A percentile compares a stretch with the other conserved stretches of the same genome.
Conservation (phyloP, 2,329 filamentous ascomycete genomes). For the Graphium sp. region DNA sequence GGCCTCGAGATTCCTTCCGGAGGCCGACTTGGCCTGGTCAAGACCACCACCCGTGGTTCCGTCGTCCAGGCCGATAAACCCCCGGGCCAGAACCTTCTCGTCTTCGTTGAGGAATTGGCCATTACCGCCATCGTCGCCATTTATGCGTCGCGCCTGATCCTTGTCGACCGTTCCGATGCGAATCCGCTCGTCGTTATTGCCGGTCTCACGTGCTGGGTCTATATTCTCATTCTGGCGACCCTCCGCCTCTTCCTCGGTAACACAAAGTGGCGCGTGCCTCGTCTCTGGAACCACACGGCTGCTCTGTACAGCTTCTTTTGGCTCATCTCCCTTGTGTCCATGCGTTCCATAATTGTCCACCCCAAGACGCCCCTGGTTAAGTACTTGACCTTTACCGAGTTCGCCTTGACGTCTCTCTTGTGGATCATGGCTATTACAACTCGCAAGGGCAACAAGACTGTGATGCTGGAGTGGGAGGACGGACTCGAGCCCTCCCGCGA, state of each 20-base stretch:
- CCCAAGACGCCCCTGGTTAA: constrained; percentile 46
- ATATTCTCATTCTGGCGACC: constrained; percentile 57
- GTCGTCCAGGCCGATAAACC: constrained; percentile 62
- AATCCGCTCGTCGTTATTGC: constrained; percentile 45
- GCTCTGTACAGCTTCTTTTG: constrained; percentile 70
- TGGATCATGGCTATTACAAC: constrained; percentile 64
- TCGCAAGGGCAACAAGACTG: constrained; percentile 80
- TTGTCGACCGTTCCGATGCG: constrained; percentile 22
- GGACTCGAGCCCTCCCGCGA: constrained; percentile 76
- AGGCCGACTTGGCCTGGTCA: constrained; percentile 38
- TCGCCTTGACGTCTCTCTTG: constrained; percentile 57
- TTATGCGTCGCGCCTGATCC: constrained; percentile 47
- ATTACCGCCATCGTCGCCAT: constrained; percentile 55
- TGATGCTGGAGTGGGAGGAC: constrained; percentile 77
- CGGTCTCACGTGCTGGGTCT: constrained; percentile 62
- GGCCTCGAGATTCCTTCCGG: constrained; percentile 37
- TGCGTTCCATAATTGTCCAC: constrained; percentile 75
- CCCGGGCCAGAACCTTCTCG: constrained; percentile 50
- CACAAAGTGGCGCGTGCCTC: constrained; percentile 49
- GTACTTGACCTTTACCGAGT: constrained; percentile 54
- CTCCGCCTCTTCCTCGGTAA: constrained; percentile 53
- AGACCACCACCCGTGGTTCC: constrained; percentile 44
- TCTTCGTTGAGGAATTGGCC: constrained; percentile 59
- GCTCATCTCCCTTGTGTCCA: constrained; percentile 57
- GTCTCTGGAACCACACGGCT: constrained; percentile 87